Conservation (phyloP, 2,329 filamentous ascomycete species). For the Akanthomyces lecanii region DNA sequence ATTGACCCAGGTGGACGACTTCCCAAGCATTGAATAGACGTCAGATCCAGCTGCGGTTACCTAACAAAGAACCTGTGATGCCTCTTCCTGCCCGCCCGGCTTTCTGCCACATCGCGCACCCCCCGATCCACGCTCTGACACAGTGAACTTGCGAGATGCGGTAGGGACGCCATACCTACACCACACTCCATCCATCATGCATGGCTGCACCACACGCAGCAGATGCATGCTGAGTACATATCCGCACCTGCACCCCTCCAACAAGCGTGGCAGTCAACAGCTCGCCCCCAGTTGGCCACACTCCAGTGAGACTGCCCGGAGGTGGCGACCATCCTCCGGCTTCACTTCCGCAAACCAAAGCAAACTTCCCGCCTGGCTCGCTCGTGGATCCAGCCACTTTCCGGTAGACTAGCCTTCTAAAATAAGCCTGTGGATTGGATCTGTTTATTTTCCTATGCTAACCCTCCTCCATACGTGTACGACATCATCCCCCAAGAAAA, state of each 20-base stretch:
- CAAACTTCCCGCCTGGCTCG: conserved; percentile 1
- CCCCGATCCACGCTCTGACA: not conserved
- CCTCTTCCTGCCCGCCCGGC: not conserved
- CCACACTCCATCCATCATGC: not conserved
- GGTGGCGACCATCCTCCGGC: conserved; percentile 6
- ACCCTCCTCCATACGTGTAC: not conserved
- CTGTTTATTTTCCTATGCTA: conserved; percentile 5
- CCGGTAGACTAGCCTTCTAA: not conserved
- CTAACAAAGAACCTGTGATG: not conserved
- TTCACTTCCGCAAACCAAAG: conserved; percentile 14
- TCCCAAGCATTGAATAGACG: not conserved
- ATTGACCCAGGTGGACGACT: not conserved
- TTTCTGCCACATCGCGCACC: not conserved
- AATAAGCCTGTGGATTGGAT: conserved; percentile 1
- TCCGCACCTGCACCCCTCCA: conserved; percentile 8
- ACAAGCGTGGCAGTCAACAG: not conserved
- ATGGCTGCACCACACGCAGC: not conserved
- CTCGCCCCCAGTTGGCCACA: not conserved
- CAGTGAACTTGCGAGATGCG: not conserved
- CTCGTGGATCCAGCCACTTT: conserved; percentile 9
- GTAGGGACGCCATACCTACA: not conserved
- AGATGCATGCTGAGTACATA: not conserved
- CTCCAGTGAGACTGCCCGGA: not conserved
- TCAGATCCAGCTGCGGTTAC: not conserved
- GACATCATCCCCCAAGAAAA: not conserved